Evolutionary conservation across 768 basidiomycete genomes (phyloP), one percentile per base, ranked within the genome.

Genomic region (Heimioporus sp.): DNA sequence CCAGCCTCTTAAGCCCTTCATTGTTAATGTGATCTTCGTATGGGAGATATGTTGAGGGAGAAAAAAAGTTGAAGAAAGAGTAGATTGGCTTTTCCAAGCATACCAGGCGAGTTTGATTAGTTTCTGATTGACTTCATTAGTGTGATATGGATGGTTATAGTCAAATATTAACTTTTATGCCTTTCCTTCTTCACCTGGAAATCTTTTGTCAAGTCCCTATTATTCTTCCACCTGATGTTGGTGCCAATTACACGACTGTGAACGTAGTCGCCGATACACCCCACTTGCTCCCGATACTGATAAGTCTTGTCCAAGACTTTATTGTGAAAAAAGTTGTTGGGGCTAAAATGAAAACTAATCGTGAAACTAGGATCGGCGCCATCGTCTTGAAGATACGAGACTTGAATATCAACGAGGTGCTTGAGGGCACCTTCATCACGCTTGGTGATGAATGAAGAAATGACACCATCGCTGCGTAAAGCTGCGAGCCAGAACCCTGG

Each of bases 61-160:
- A 74, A 82, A 99, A 99, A 76, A 98, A 99, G 81, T 93, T 92
- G 87, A 99, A 99, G 81, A 99, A 98, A 12, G 96, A 98, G 34
- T 95, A 91, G 7, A 90, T 86, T 8, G 92, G 90, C 59, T 82
- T 85, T 8, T 89, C 87, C 76, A 97, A 97, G 72, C 85, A 80
- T 37, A 89, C 83, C 34, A 90, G 74, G 55, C 88, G 87, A 2
- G 86, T 92, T 56, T 87, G 85, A 68, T 92, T 90, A 28, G 90
- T 92, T 66, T 87, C 90, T 91, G 60, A 49, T 49, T 46, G 10
- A 40, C 34, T 20, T 52, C 11, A 38, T 50, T 15, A 61, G 52
- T 39, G 30, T 10, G 30, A 15, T 31, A 19, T 19, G 16, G n/a
- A 20, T 30, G 38, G 17, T 15, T 41, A 48, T 3, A 15, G 31